Conservation (phyloP, 306 rosid species). For the Begonia peltatifolia region DNA sequence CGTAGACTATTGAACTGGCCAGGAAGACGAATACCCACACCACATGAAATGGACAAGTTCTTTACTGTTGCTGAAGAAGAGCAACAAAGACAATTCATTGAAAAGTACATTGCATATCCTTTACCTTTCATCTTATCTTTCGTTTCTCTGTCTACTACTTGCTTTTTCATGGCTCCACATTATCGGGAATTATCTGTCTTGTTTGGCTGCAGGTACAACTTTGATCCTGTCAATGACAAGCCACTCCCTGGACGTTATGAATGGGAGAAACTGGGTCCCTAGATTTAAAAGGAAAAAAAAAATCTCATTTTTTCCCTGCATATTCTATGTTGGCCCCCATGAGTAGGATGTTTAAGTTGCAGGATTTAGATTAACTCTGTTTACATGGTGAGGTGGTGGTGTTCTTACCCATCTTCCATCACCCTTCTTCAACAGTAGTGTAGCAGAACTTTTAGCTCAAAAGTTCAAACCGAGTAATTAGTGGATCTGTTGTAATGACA, state of each 20-base stretch:
- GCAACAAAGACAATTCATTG: constrained; percentile 58
- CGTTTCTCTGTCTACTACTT: no score
- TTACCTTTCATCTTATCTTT: no score
- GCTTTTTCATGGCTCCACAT: no score
- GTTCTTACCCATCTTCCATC: constrained; percentile 70
- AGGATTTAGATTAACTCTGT: constrained; percentile 41
- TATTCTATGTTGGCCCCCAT: constrained; percentile 18
- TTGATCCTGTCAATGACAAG: constrained; percentile 65
- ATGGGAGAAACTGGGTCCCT: constrained; percentile 65
- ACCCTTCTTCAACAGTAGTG: constrained; percentile 34
- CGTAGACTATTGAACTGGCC: constrained; percentile 31
- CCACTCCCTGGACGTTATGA: constrained; percentile 78
- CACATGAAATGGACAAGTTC: constrained; percentile 73
- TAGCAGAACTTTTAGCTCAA: no score
- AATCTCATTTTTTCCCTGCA: constrained; percentile 25
- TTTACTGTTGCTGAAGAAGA: constrained; percentile 56
- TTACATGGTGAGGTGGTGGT: constrained; percentile 40
- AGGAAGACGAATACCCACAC: constrained; percentile 54
- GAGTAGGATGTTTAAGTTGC: constrained; percentile 21
- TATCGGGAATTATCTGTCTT: background rate
- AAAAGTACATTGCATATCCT: constrained; percentile 35
- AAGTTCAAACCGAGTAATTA: no score
- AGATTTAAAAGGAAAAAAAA: constrained; percentile 23
- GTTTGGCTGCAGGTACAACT: constrained; percentile 74
- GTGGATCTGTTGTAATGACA: no score